Base-by-base conservation (phyloP, 495 filamentous ascomycete species). In the Tuber borchii region DNA sequence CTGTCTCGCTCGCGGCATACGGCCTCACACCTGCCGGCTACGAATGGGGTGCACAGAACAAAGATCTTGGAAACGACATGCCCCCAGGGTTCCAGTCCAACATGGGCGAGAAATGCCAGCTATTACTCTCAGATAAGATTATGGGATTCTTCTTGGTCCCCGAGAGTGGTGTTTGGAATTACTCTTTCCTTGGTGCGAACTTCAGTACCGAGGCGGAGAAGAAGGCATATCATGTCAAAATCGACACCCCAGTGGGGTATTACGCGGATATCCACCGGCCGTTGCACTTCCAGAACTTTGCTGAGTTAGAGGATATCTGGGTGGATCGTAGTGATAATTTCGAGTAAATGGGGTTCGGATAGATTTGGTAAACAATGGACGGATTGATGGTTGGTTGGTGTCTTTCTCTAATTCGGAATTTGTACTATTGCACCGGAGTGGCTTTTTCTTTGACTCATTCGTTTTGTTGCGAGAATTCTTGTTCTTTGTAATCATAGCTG, bases 1-100 rank as follows among this genome's bases (percentile, higher is more conserved):
- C 94, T 71, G 96, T 98, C 65, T 97, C 94, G 2, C 89, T 99
- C 69, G 91, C 93, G 3, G 94, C 95, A 39, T 99, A 93, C 92
- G 90, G 90, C 22, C 89, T 98, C 44, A 97, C 93, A 3, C 95
- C 96, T 7, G 84, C 90, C 61, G 96, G 96, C 69, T 98, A 95
- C 87, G 94, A 95, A 84, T 99, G 96, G 96, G 96, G 96, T 76
- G 93, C 89, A 8, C 93, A 98, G 83, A 99, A 99, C 87, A 93
- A 92, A 85, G 96, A 99, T 84, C 88, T 90, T 71, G 89, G 90
- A 75, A 95, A 91, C 69, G 95, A 98, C 84, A 92, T 95, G 84
- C 96, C 96, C 0, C 90, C 93, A 73, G 96, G 96, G 61, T 99
- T 99, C 88, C 90, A 89, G 56, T 96, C 93, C 51, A 89, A 87